Percentiles rank a stretch among this genome's conserved stretches.
These are phyloP conservation scores for slime mould (Dictyostelium discoideum) DNA, from an alignment of 78 protist genomes.

Conservation along the genomic window dicty_2.7 NC_007088.5:3520001-3520500, in stretches of 20 bases:
- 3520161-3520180: background rate
- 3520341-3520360: no score
- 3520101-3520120: background rate
- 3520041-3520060: background rate
- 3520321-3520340: background rate
- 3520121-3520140: background rate
- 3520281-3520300: slow-evolving; percentile 7
- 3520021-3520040: background rate
- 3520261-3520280: slow-evolving; percentile 14
- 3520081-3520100: slow-evolving; percentile 11
- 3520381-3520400: no score
- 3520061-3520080: slow-evolving; percentile 25
- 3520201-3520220: background rate
- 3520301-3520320: slow-evolving; percentile 9
- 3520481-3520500: no score
- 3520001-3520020: slow-evolving; percentile 19
- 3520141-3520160: background rate
- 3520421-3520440: no score
- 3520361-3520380: no score
- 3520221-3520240: slow-evolving; percentile 12
- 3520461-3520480: no score
- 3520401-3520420: no score
- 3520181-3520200: background rate
- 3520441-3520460: no score
- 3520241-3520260: slow-evolving; percentile 22